phyloP scores from a whole-genome alignment of 495 filamentous ascomycete genomes.

The Barbatosphaeria neglecta region DNA sequence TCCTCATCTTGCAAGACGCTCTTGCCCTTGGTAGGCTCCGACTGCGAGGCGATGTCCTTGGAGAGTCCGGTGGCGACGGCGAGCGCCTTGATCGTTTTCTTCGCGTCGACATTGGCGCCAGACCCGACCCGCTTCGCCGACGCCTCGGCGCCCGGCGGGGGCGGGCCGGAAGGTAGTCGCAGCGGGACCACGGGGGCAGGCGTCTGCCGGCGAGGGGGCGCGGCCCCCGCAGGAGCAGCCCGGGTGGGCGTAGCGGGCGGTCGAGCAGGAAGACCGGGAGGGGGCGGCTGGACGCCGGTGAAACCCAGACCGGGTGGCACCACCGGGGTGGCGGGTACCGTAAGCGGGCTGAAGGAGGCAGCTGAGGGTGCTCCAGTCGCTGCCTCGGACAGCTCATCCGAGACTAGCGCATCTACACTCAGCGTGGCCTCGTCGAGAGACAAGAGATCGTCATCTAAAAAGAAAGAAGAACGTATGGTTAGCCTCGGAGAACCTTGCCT shows the following conservation, averaged over 20 bases:
- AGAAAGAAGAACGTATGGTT: no score
- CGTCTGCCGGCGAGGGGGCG: no score
- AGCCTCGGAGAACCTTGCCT: constrained; percentile 22
- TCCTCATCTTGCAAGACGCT: constrained; percentile 40
- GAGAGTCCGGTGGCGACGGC: constrained; percentile 33
- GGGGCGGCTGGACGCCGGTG: constrained; percentile 41
- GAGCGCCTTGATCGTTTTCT: constrained; percentile 33
- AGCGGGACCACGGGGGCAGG: no score
- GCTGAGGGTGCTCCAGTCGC: constrained; percentile 11
- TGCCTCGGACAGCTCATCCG: constrained; percentile 31
- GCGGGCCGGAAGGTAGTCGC: no score
- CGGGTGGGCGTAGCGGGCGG: background rate
- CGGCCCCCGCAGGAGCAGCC: no score
- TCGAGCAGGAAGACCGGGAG: constrained; percentile 7
- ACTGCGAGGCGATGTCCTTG: constrained; percentile 34
- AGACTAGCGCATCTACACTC: constrained; percentile 46
- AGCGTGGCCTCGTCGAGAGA: constrained; percentile 40
- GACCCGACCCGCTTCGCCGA: background rate
- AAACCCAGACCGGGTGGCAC: constrained; percentile 57
- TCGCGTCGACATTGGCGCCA: constrained; percentile 21
- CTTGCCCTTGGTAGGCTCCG: constrained; percentile 18
- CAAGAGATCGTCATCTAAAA: constrained; percentile 36
- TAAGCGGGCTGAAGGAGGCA: constrained; percentile 31
- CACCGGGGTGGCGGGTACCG: constrained; percentile 38
- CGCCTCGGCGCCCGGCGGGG: background rate